Conservation (phyloP, 257 asterid species). For the Perilla frutescens region DNA sequence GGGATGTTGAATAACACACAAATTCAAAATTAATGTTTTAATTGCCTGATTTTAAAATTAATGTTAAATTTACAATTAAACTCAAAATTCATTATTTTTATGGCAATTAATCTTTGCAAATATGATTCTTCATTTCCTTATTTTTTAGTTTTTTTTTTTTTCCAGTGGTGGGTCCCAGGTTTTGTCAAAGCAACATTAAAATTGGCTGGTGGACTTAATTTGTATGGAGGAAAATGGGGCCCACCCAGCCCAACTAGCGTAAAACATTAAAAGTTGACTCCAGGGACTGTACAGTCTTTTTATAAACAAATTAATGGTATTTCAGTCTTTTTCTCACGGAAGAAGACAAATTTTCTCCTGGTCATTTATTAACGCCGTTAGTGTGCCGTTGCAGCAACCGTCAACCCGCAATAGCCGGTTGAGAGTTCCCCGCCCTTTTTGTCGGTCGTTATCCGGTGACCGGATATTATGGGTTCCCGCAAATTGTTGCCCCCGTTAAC, state of each 20-base stretch:
- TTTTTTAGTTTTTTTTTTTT: too few species aligned
- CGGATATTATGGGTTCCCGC: slow-evolving; percentile 61
- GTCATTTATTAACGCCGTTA: slow-evolving; percentile 43
- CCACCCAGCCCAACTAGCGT: slow-evolving; percentile 24
- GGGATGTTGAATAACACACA: too few species aligned
- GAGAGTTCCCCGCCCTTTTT: slow-evolving; percentile 38
- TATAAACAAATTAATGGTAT: not conserved
- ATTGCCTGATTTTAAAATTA: too few species aligned
- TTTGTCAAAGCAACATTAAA: not conserved
- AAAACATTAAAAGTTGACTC: slow-evolving; percentile 34
- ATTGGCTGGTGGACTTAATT: slow-evolving; percentile 25
- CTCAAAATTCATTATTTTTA: too few species aligned
- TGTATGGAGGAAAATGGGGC: slow-evolving; percentile 14
- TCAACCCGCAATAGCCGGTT: slow-evolving; percentile 63
- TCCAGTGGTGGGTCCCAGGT: slow-evolving; percentile 5
- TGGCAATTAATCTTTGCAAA: too few species aligned
- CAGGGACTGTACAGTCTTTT: slow-evolving; percentile 19
- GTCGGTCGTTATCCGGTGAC: slow-evolving; percentile 54
- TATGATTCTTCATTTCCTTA: too few species aligned
- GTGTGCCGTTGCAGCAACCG: slow-evolving; percentile 49
- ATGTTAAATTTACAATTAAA: too few species aligned
- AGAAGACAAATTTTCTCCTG: not conserved
- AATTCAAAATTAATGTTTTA: too few species aligned
- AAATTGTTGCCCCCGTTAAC: slow-evolving; percentile 39
- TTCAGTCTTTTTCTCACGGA: slow-evolving; percentile 17